Conservation (phyloP, 2,329 filamentous ascomycete species). For the Paecilomyces formosus region DNA sequence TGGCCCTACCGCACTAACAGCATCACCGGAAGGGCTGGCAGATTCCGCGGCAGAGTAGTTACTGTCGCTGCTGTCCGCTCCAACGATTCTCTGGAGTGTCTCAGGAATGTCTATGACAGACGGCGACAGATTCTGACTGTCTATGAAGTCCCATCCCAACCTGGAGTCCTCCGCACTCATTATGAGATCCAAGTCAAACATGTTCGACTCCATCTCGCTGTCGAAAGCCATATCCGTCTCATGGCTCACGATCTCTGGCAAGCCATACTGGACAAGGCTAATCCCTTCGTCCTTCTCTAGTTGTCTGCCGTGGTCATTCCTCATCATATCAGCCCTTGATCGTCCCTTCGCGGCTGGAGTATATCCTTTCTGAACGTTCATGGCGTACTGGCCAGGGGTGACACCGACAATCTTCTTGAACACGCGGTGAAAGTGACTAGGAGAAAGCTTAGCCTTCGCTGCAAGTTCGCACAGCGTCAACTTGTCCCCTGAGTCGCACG, state of each 20-base stretch:
- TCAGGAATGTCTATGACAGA: background rate
- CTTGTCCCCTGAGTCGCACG: slow-evolving; percentile 16
- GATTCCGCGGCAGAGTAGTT: background rate
- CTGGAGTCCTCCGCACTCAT: background rate
- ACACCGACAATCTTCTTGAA: slow-evolving; percentile 47
- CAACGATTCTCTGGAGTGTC: background rate
- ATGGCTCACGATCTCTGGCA: background rate
- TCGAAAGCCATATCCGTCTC: background rate
- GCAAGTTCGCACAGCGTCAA: slow-evolving; percentile 41
- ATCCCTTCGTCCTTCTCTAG: background rate
- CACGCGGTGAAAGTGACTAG: slow-evolving; percentile 48
- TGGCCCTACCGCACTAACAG: background rate
- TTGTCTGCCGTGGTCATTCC: background rate
- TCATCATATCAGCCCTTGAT: background rate
- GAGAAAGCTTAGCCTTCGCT: slow-evolving; percentile 39
- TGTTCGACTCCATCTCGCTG: background rate
- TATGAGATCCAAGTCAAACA: background rate
- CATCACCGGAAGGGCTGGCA: background rate
- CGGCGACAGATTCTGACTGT: background rate
- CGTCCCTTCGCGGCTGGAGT: background rate
- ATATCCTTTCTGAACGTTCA: background rate
- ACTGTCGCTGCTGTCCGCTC: background rate
- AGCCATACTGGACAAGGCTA: background rate
- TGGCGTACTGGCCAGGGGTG: slow-evolving; percentile 39
- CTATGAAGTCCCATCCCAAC: background rate